Percentiles rank a stretch among this genome's conserved stretches.
Evolutionary conservation across 495 filamentous ascomycete genomes (phyloP).

Genomic region (Aspergillus carlsbadensis): DNA sequence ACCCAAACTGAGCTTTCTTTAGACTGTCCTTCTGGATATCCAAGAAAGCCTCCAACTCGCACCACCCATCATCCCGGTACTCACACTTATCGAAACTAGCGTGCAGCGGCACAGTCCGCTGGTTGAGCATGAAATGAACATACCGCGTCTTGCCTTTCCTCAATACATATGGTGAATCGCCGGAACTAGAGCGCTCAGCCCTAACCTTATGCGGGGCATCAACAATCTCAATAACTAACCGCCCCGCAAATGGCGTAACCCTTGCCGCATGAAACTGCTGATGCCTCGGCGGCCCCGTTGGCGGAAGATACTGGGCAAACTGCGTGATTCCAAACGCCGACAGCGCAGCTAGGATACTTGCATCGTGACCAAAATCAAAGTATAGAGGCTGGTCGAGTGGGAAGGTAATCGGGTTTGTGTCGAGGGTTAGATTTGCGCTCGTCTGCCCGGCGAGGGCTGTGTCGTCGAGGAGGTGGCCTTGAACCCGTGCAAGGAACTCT

Average conservation of each 20-base stretch:
- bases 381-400: constrained; percentile 49
- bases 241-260: constrained; percentile 58
- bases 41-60: constrained; percentile 58
- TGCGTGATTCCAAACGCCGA: constrained; percentile 54
- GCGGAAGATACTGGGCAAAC: constrained; percentile 44
- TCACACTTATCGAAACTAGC: constrained; percentile 56
- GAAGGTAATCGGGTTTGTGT: constrained; percentile 45
- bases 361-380: constrained; percentile 36
- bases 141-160: constrained; percentile 47
- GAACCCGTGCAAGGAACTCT: constrained; percentile 56
- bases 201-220: constrained; percentile 51
- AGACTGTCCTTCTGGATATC: constrained; percentile 45
- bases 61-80: constrained; percentile 62
- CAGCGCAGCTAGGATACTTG: constrained; percentile 33
- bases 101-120: constrained; percentile 60
- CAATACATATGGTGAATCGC: constrained; percentile 13
- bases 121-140: constrained; percentile 65
- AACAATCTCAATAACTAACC: constrained; percentile 66
- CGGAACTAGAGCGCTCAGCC: constrained; percentile 31
- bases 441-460: constrained; percentile 22
- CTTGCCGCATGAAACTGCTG: constrained; percentile 56
- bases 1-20: constrained; percentile 46
- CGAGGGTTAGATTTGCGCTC: constrained; percentile 53
- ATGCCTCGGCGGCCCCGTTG: constrained; percentile 38
- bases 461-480: constrained; percentile 50